Evolutionary conservation across 768 basidiomycete species (phyloP).

Genomic region (Lentinula raphanica): DNA sequence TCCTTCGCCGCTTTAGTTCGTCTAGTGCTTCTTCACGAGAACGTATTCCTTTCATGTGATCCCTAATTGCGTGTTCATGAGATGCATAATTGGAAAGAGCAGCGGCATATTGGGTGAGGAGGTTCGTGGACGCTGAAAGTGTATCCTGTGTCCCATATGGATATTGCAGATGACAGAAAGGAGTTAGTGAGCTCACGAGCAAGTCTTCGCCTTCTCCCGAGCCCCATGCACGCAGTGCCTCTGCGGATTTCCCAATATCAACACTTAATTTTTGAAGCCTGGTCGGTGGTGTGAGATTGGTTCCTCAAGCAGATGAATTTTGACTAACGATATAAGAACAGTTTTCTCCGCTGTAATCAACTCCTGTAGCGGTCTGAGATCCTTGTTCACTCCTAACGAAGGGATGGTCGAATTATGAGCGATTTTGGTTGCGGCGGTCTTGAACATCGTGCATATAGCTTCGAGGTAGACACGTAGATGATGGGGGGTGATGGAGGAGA

Average conservation of each 20-base stretch:
- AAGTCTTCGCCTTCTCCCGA: constrained; percentile 80
- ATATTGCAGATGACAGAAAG: constrained; percentile 2
- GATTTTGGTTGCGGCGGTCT: constrained; percentile 70
- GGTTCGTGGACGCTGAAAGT: constrained; percentile 59
- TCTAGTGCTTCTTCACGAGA: constrained; percentile 81
- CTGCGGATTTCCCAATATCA: constrained; percentile 66
- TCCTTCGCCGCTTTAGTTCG: constrained; percentile 66
- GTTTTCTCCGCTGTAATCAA: constrained; percentile 86
- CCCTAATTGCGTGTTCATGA: constrained; percentile 65
- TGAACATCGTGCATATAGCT: constrained; percentile 52
- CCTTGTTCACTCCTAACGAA: constrained; percentile 61
- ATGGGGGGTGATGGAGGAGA: too few relatives aligned
- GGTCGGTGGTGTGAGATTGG: not conserved
- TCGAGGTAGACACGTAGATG: too few relatives aligned
- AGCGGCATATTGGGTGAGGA: constrained; percentile 62
- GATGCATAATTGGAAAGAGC: constrained; percentile 66
- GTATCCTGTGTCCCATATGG: constrained; percentile 50
- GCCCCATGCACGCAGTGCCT: constrained; percentile 70
- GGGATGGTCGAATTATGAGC: constrained; percentile 88
- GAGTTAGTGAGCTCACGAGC: constrained; percentile 41
- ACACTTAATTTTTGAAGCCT: constrained; percentile 63
- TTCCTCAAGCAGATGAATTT: not conserved
- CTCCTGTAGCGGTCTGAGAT: constrained; percentile 78
- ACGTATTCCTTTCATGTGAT: constrained; percentile 77
- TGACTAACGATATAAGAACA: constrained; percentile 67